Conservation (phyloP, 2,329 filamentous ascomycete genomes). For the Apiospora aurea region DNA sequence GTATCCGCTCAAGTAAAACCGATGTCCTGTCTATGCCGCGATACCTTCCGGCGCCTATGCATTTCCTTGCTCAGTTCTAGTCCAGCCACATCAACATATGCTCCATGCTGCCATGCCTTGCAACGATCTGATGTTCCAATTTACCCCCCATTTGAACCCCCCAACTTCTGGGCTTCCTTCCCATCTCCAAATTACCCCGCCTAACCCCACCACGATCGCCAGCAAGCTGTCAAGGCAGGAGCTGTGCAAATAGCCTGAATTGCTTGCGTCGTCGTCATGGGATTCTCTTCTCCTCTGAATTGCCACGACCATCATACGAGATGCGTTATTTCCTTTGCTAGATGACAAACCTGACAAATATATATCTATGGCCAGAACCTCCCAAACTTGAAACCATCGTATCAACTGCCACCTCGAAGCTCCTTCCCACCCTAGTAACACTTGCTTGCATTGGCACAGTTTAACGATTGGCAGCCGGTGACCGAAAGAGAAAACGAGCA, state of each 20-base stretch:
- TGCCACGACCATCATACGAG: constrained; percentile 16
- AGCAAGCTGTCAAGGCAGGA: constrained; percentile 22
- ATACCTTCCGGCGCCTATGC: neutral
- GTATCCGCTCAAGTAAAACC: neutral
- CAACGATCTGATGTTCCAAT: constrained; percentile 19
- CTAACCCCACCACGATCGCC: constrained; percentile 21
- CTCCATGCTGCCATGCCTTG: neutral
- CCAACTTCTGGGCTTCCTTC: neutral
- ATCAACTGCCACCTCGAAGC: neutral
- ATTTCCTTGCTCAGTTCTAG: neutral
- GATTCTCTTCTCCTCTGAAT: neutral
- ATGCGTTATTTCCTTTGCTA: constrained; percentile 1
- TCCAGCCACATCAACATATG: neutral
- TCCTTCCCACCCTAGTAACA: neutral
- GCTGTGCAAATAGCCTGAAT: constrained; percentile 23
- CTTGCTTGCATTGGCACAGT: neutral
- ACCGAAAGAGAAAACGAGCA: neutral
- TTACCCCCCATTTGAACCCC: constrained; percentile 2
- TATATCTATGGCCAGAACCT: neutral
- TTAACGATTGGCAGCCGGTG: neutral
- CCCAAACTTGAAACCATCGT: neutral
- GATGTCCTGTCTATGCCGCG: neutral
- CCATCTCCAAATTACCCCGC: constrained; percentile 24
- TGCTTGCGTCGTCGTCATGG: constrained; percentile 12
- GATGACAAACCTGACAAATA: neutral